phyloP scores from a whole-genome alignment of 2,329 filamentous ascomycete genomes.

The Chrysosporium keratinophilum region DNA sequence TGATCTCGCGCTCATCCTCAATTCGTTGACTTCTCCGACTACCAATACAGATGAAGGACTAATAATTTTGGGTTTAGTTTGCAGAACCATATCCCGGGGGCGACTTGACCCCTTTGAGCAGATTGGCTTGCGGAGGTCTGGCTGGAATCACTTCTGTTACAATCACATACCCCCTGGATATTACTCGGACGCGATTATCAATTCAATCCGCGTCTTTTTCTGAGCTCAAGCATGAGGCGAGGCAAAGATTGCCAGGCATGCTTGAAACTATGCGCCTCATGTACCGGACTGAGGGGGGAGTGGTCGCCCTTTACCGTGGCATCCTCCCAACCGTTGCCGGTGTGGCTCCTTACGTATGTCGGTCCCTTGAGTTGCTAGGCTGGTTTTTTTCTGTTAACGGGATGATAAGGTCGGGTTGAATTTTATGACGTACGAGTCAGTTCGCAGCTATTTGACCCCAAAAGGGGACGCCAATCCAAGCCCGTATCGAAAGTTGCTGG shows the following conservation, averaged over 20 bases:
- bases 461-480: conserved; percentile 78
- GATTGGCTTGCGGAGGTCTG: conserved; percentile 78
- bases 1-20: too few species aligned
- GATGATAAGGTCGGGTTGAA: conserved; percentile 69
- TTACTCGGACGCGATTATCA: conserved; percentile 87
- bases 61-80: conserved; percentile 13
- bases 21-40: not conserved
- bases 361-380: conserved; percentile 20
- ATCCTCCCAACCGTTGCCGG: conserved; percentile 90
- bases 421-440: conserved; percentile 95
- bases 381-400: conserved; percentile 15
- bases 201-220: conserved; percentile 96
- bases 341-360: conserved; percentile 77
- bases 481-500: conserved; percentile 68
- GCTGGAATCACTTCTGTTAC: conserved; percentile 94
- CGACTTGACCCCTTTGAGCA: conserved; percentile 60
- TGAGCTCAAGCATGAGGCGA: conserved; percentile 53
- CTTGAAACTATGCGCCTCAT: conserved; percentile 70
- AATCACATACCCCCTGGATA: conserved; percentile 92
- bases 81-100: conserved; percentile 59
- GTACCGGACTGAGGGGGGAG: conserved; percentile 83
- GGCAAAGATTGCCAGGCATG: conserved; percentile 68
- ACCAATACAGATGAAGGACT: not conserved
- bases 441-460: conserved; percentile 71
- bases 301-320: conserved; percentile 79